Percentiles rank a stretch among this genome's conserved stretches.
These are phyloP conservation scores for Puccinia triticina DNA, from an alignment of 1,284 basidiomycete genomes.

Conservation along the genomic window DNA sequence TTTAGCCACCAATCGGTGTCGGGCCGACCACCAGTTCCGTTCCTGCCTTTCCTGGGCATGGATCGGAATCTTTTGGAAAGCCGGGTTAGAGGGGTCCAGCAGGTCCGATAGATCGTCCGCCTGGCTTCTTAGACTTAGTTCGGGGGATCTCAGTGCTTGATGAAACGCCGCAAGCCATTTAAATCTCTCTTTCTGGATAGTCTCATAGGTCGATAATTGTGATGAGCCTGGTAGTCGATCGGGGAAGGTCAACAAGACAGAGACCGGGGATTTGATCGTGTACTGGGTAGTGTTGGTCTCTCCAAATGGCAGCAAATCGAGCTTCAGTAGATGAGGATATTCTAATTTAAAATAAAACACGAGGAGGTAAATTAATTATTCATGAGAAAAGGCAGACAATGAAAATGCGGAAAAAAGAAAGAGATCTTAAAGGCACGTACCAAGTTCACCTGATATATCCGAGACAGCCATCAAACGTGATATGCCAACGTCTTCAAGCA, in stretches of 20 bases:
- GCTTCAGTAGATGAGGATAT: conserved; percentile 61
- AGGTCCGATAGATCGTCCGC: background rate
- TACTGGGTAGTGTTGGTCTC: too few species aligned
- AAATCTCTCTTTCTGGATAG: conserved; percentile 18
- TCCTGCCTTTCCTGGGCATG: conserved; percentile 37
- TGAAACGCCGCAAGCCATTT: conserved; percentile 40
- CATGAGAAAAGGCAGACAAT: background rate
- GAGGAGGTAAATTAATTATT: background rate
- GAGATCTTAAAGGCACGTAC: conserved; percentile 54
- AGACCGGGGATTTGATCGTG: background rate
- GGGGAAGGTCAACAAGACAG: conserved; percentile 37
- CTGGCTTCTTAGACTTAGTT: background rate
- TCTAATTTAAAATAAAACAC: conserved; percentile 52
- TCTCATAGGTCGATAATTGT: background rate
- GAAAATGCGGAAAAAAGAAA: conserved; percentile 14
- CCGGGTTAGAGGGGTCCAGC: conserved; percentile 10
- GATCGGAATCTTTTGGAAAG: conserved; percentile 1
- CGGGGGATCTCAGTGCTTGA: conserved; percentile 13
- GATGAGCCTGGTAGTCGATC: conserved; percentile 19
- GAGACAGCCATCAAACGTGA: conserved; percentile 66
- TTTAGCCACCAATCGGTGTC: conserved; percentile 16
- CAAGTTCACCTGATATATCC: conserved; percentile 59
- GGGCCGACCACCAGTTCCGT: conserved; percentile 32
- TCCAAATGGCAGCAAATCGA: conserved; percentile 65
- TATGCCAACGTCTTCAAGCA: conserved; percentile 66